Base-by-base conservation (phyloP, 2,329 filamentous ascomycete genomes). In the Neofusicoccum umdonicola region DNA sequence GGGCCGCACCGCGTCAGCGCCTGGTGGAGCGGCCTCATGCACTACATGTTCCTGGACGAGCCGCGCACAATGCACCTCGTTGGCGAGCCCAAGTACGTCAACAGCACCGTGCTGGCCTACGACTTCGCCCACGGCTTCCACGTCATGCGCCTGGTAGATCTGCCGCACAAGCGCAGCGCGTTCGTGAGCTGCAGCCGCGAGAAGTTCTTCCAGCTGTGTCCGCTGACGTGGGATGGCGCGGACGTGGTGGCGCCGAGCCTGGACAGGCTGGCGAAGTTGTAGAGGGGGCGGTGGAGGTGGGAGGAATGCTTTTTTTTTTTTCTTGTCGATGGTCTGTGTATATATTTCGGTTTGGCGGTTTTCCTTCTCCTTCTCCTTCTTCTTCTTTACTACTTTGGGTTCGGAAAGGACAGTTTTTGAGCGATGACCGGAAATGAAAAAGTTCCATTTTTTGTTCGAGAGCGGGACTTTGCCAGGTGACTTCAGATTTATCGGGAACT, bases 81-180 rank as follows among this genome's bases (percentile, higher is more conserved):
- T 1, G 88, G 88, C 66, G 91, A 94, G 79, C 90, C 91, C 39
- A 89, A 90, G 73, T 87, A 85, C 65, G 90, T 87, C 4, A 90
- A 90, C 70, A 84, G 81, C 34, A 89, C 87, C 0, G 87, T 93
- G 13, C 80, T 93, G 65, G 86, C 87, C 67, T 93, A 93, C 74
- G 90, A 93, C 70, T 84, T 91, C 62, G 86, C 88, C 58, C 88
- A 91, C 70, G 90, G 90, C 1, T 88, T 92, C 70, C 86, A 87
- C 6, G 80, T 92, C 42, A 87, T 90, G 69, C 90, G 90, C 76
- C 86, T 90, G 66, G 85, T 91, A 67, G 90, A 92, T 69, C 76
- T 92, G 67, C 88, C 88, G 4, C 86, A 91, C 70, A 91, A 92
- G 80, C 83, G 90, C 34, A 88, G 88, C 64, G 88, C 87, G 1